Base-by-base conservation (phyloP, 345 rosid species). In the Corymbia maculata region DNA sequence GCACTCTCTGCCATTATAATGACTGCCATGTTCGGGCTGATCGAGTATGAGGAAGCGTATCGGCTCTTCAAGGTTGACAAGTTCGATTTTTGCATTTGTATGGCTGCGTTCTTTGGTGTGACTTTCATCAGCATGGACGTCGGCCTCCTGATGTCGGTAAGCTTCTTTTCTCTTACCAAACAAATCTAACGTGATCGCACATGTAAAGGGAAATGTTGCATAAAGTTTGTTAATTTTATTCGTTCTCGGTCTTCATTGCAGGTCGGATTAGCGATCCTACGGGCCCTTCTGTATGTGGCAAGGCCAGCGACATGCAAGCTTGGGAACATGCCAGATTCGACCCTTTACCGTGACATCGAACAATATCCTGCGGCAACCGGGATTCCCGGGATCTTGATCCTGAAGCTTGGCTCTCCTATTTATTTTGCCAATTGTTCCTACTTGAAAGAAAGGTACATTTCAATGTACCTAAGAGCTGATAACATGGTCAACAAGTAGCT, bases 11-110 rank as follows among this genome's bases (percentile, higher is more conserved):
- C 99, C 66, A 96, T 97, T 85, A 97, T 97, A 79, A 96, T 94
- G 95, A 93, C 97, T 3, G 99, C 99, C 32, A 97, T 97, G 99
- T 30, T 97, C 1, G 99, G 99, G 9, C 93, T 97, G 45, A 94
- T 97, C 79, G 86, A 95, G 55, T 97, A 94, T 85, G 91, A 94
- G 28, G 96, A 95, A 87, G 92, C 93, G 61, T 91, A 92, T 68
- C 96, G 90, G 85, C 93, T 97, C 47, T 94, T 92, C 89, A 95
- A 94, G 87, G 98, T 96, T 21, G 98, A 97, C 91, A 96, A 95
- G 90, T 92, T 95, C 88, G 99, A 97, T 82, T 97, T 97, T 90
- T 13, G 88, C 85, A 95, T 97, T 84, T 95, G 98, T 93, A 95
- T 96, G 92, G 90, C 94, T 12, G 97, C 95, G 13, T 97, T 95